phyloP scores from a whole-genome alignment of 2,329 filamentous ascomycete genomes.

The Colletotrichum echinochloae region DNA sequence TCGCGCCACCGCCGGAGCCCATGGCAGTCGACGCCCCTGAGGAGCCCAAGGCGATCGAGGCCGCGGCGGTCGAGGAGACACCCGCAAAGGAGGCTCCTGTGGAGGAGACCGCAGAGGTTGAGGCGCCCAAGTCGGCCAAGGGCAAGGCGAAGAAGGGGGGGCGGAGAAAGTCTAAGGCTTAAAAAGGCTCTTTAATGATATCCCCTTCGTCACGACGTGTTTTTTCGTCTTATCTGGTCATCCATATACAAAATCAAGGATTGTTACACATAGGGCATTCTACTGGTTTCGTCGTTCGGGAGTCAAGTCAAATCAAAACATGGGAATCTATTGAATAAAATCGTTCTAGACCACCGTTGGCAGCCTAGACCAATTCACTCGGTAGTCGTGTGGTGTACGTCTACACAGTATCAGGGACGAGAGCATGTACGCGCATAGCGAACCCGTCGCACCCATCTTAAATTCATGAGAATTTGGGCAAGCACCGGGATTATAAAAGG shows the following conservation, averaged over 20 bases:
- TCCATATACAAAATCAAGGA: slow-evolving; percentile 13
- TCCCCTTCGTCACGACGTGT: slow-evolving; percentile 29
- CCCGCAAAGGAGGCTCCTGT: slow-evolving; percentile 48
- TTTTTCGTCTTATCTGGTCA: background rate
- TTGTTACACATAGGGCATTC: slow-evolving; percentile 11
- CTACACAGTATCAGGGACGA: background rate
- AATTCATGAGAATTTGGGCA: slow-evolving; percentile 49
- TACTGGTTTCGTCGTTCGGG: slow-evolving; percentile 10
- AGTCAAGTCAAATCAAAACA: slow-evolving; percentile 16
- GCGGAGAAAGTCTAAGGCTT: slow-evolving; percentile 53
- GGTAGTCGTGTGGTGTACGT: no score
- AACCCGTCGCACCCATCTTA: slow-evolving; percentile 66
- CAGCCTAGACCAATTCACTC: no score
- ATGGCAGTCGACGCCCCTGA: slow-evolving; percentile 49
- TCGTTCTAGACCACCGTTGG: no score
- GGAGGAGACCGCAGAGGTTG: slow-evolving; percentile 47
- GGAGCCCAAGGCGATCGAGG: slow-evolving; percentile 51
- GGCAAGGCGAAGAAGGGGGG: slow-evolving; percentile 48
- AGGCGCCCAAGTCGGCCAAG: slow-evolving; percentile 46
- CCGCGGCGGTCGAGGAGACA: slow-evolving; percentile 51
- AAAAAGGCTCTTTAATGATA: slow-evolving; percentile 42
- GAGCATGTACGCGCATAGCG: slow-evolving; percentile 70
- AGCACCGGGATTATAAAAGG: slow-evolving; percentile 72
- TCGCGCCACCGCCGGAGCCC: slow-evolving; percentile 53
- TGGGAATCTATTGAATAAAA: no score